Evolutionary conservation across 441 rosid species (phyloP).

Genomic region (Omphalea diandra): DNA sequence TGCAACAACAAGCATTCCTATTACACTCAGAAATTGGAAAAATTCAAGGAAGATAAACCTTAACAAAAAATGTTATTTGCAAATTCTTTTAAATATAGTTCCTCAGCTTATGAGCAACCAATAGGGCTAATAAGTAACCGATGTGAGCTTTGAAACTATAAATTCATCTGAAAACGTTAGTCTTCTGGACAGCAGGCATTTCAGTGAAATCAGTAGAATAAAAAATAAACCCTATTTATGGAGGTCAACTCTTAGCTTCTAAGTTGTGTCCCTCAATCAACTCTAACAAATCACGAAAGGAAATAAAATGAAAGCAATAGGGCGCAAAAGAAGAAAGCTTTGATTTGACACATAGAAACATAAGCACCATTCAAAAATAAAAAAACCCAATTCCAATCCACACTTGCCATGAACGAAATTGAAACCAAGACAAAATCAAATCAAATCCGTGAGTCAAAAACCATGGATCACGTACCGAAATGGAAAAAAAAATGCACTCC

Average conservation of each 20-base stretch:
- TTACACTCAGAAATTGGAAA: constrained; percentile 14
- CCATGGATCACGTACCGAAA: constrained; percentile 22
- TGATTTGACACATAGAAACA: constrained; percentile 6
- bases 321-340: constrained; percentile 10
- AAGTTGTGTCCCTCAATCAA: constrained; percentile 8
- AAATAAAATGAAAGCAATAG: background rate
- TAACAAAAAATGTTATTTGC: no score
- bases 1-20: constrained; percentile 24
- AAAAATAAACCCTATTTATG: background rate
- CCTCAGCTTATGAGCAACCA: background rate
- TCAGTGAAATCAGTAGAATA: constrained; percentile 4
- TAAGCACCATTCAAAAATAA: constrained; percentile 3
- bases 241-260: background rate
- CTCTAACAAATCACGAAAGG: constrained; percentile 14
- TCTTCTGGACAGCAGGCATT: background rate
- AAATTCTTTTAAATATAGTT: background rate
- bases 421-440: constrained; percentile 17
- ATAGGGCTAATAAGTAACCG: constrained; percentile 1
- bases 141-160: background rate
- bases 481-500: background rate
- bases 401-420: background rate
- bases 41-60: background rate
- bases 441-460: constrained; percentile 38
- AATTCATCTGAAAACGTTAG: background rate
- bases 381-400: constrained; percentile 29